phyloP scores from a whole-genome alignment of 192 early-diverging fungal genomes.

The Coemansia sp. region DNA sequence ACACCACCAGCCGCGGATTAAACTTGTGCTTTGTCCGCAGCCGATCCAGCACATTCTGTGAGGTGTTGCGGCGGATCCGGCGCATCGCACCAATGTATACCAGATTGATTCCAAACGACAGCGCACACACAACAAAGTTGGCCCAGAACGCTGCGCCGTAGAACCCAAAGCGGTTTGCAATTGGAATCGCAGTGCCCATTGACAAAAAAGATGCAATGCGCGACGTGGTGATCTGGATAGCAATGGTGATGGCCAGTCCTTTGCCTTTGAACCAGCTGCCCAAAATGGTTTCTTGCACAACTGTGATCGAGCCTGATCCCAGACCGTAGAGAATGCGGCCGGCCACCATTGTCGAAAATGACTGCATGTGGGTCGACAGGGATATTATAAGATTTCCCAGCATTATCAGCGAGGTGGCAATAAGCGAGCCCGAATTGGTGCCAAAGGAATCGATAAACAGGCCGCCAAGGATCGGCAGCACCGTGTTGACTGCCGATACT shows the following conservation, averaged over 20 bases:
- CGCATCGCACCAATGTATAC: slow-evolving; percentile 63
- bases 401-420: slow-evolving; percentile 60
- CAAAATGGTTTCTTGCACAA: slow-evolving; percentile 79
- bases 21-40: slow-evolving; percentile 61
- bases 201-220: slow-evolving; percentile 72
- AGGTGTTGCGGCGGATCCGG: slow-evolving; percentile 30
- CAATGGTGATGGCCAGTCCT: slow-evolving; percentile 66
- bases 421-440: slow-evolving; percentile 56
- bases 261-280: slow-evolving; percentile 74
- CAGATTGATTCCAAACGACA: slow-evolving; percentile 71
- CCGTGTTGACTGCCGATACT: slow-evolving; percentile 62
- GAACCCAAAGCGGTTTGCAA: slow-evolving; percentile 50
- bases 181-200: slow-evolving; percentile 65
- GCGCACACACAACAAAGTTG: slow-evolving; percentile 62
- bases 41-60: slow-evolving; percentile 18
- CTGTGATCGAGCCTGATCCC: slow-evolving; percentile 71
- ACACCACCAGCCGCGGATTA: slow-evolving; percentile 56
- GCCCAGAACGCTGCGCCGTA: slow-evolving; percentile 58
- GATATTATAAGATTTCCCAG: slow-evolving; percentile 57
- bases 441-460: slow-evolving; percentile 67
- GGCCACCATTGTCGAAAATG: slow-evolving; percentile 56
- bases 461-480: slow-evolving; percentile 57
- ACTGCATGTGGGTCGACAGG: slow-evolving; percentile 50
- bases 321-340: slow-evolving; percentile 64
- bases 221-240: slow-evolving; percentile 67